Percentiles rank a stretch among this genome's conserved stretches.
Evolutionary conservation across 2,329 filamentous ascomycete species (phyloP).

Genomic region (Didymella sp.): DNA sequence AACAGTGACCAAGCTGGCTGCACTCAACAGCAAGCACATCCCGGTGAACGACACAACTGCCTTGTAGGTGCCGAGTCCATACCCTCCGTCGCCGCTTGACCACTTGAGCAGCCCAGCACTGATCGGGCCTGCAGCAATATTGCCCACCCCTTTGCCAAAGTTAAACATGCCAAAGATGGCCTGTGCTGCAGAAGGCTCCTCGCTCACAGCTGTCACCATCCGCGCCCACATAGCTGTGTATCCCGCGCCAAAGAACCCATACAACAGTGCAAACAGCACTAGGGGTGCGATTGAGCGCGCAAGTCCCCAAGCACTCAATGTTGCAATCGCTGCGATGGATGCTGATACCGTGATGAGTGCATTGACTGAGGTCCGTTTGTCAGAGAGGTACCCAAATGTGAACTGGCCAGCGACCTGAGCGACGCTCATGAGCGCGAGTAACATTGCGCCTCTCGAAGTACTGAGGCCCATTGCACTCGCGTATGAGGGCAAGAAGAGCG

Average conservation of each 20-base stretch:
- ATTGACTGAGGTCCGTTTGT: constrained; percentile 46
- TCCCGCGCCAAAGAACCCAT: constrained; percentile 48
- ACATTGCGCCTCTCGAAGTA: constrained; percentile 36
- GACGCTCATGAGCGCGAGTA: constrained; percentile 47
- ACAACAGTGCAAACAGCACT: constrained; percentile 51
- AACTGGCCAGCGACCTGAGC: constrained; percentile 44
- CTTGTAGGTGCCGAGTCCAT: constrained; percentile 24
- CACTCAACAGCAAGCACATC: constrained; percentile 21
- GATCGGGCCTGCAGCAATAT: constrained; percentile 57
- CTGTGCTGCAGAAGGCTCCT: constrained; percentile 37
- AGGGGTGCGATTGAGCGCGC: constrained; percentile 47
- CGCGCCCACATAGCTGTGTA: constrained; percentile 52
- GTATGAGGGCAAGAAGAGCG: constrained; percentile 48
- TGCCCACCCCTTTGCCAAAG: constrained; percentile 57
- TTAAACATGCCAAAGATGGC: constrained; percentile 56
- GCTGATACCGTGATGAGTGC: constrained; percentile 41
- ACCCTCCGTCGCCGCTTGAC: constrained; percentile 10
- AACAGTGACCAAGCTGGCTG: constrained; percentile 16
- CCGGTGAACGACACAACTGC: constrained; percentile 27
- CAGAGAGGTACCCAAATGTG: constrained; percentile 44
- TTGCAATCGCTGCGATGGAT: constrained; percentile 35
- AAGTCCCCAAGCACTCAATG: constrained; percentile 53
- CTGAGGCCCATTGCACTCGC: constrained; percentile 30
- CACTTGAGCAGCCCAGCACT: constrained; percentile 47
- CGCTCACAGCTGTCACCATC: constrained; percentile 49